These are phyloP conservation scores for Cercospora brassicicola DNA, from an alignment of 2,329 filamentous ascomycete species.

Conservation along the genomic window DNA sequence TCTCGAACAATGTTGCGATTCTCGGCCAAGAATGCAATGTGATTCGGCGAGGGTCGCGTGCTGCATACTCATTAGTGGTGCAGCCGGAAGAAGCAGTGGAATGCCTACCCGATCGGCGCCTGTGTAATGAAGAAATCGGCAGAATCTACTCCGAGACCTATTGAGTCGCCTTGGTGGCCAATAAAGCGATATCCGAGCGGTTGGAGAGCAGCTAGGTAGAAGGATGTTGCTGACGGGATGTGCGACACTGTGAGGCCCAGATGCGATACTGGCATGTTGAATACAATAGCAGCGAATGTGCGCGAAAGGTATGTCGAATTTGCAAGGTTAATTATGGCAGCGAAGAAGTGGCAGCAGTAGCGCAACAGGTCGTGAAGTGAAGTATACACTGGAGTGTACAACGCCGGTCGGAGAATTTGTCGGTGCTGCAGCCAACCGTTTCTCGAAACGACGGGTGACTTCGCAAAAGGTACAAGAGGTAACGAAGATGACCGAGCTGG, in stretches of 20 bases:
- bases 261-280: constrained; percentile 61
- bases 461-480: constrained; percentile 13
- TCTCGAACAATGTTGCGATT: constrained; percentile 65
- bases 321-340: constrained; percentile 22
- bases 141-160: constrained; percentile 60
- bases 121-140: constrained; percentile 66
- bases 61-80: constrained; percentile 24
- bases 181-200: constrained; percentile 75
- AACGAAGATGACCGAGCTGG: constrained; percentile 16
- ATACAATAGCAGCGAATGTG: constrained; percentile 4
- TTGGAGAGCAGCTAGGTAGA: constrained; percentile 77
- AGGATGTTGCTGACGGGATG: constrained; percentile 76
- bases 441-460: constrained; percentile 15
- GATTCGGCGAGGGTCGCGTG: constrained; percentile 34
- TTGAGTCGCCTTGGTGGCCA: constrained; percentile 60
- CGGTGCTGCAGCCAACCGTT: constrained; percentile 15
- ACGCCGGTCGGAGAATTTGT: constrained; percentile 15
- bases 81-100: not conserved
- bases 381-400: constrained; percentile 14
- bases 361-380: constrained; percentile 13
- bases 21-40: constrained; percentile 64
- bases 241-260: constrained; percentile 70
- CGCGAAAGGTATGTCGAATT: constrained; percentile 1
- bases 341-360: constrained; percentile 21
- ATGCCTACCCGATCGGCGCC: constrained; percentile 57